phyloP scores from a whole-genome alignment of 2,329 filamentous ascomycete genomes.

The Microcera coccophila region DNA sequence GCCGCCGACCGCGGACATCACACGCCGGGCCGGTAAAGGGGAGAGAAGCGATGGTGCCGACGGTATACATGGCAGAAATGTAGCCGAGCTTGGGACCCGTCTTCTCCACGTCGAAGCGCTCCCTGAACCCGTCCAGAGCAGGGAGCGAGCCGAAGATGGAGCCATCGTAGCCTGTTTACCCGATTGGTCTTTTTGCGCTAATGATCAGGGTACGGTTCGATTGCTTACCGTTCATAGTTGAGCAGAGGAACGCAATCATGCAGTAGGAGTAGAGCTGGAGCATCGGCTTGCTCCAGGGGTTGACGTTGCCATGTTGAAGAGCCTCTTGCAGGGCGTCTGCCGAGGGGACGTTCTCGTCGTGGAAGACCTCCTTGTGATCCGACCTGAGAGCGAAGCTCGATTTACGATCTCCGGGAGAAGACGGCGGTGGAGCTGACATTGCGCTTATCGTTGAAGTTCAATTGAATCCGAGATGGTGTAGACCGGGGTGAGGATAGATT shows the following conservation, averaged over 20 bases:
- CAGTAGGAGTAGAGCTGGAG: constrained; percentile 13
- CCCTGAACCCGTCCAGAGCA: constrained; percentile 48
- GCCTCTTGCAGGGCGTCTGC: neutral
- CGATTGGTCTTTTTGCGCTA: neutral
- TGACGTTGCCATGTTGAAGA: neutral
- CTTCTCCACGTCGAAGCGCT: constrained; percentile 46
- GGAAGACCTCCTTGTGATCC: neutral
- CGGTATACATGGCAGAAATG: constrained; percentile 58
- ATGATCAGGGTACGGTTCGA: neutral
- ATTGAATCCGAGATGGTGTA: no score
- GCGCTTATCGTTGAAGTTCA: no score
- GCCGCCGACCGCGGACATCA: constrained; percentile 45
- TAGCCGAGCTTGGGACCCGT: constrained; percentile 50
- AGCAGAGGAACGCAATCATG: constrained; percentile 11
- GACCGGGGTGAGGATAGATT: no score
- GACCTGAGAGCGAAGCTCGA: no score
- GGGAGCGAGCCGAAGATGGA: constrained; percentile 51
- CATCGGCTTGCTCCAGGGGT: constrained; percentile 6
- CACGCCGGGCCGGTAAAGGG: constrained; percentile 44
- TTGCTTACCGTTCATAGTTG: constrained; percentile 15
- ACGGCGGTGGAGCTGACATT: no score
- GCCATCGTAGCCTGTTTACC: constrained; percentile 39
- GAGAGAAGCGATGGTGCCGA: constrained; percentile 46
- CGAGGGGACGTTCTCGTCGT: neutral
- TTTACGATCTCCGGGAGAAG: no score